Evolutionary conservation across 1,139 yeast genomes (phyloP).

Genomic region (Scheffersomyces segobiensis): DNA sequence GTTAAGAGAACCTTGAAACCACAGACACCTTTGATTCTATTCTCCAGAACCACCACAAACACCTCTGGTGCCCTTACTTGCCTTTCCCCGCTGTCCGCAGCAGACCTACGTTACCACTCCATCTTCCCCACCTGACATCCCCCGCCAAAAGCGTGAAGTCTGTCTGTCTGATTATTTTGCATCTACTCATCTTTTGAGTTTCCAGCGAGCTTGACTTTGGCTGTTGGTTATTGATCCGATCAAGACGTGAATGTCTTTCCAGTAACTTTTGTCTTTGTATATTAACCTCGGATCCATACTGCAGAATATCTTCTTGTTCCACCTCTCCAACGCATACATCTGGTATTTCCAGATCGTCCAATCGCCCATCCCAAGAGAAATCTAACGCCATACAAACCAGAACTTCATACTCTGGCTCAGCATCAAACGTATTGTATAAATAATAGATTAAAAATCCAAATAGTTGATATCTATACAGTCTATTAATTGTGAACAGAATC

Average conservation of each 20-base stretch:
- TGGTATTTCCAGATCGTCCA: not conserved
- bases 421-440: not conserved
- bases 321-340: not conserved
- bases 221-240: not conserved
- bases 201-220: not conserved
- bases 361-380: not conserved
- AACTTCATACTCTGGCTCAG: not conserved
- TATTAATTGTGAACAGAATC: not conserved
- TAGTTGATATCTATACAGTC: not conserved
- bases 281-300: not conserved
- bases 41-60: not conserved
- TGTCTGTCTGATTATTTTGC: not conserved
- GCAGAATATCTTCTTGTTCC: not conserved
- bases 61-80: not conserved
- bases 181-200: not conserved
- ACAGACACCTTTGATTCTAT: not conserved
- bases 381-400: not conserved
- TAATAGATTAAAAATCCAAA: not conserved
- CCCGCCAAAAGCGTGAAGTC: not conserved
- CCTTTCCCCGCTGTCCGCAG: not conserved
- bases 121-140: not conserved
- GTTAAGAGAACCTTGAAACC: not conserved
- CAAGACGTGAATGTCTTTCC: not conserved
- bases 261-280: not conserved
- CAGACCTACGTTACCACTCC: not conserved